Percentiles rank a stretch among this genome's conserved stretches.
Conservation (phyloP, 768 basidiomycete genomes). For the Wakefieldia striispora region DNA sequence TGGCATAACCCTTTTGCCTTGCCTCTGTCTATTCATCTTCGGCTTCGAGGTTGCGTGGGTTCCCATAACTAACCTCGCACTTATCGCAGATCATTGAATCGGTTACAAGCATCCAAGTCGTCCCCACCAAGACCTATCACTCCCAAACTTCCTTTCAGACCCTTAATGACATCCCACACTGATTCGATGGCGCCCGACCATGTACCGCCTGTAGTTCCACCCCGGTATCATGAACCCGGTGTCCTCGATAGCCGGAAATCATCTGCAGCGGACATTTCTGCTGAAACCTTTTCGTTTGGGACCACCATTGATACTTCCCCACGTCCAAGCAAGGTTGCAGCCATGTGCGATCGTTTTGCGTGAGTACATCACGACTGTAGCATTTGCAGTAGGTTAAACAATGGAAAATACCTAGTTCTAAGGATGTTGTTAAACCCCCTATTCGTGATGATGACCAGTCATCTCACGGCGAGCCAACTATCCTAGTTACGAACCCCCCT, state of each 20-base stretch:
- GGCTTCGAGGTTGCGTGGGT: background rate
- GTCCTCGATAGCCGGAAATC: constrained; percentile 6
- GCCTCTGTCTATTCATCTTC: background rate
- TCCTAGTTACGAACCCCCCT: constrained; percentile 24
- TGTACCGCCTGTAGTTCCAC: constrained; percentile 12
- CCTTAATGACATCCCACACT: constrained; percentile 15
- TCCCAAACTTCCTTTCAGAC: constrained; percentile 16
- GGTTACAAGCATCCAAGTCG: constrained; percentile 2
- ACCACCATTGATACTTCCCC: constrained; percentile 4
- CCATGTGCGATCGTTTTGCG: constrained; percentile 36
- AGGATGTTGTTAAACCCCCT: constrained; percentile 22
- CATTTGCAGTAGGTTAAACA: background rate
- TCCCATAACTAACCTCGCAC: background rate
- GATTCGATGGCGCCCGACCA: constrained; percentile 16
- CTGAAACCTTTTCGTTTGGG: background rate
- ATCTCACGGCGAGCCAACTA: constrained; percentile 24
- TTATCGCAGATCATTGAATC: constrained; percentile 3
- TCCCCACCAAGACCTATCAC: constrained; percentile 19
- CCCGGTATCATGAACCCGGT: constrained; percentile 16
- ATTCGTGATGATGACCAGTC: constrained; percentile 14
- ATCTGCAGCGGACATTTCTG: background rate
- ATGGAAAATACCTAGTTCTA: constrained; percentile 1
- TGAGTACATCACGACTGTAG: constrained; percentile 3
- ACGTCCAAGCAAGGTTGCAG: constrained; percentile 32
- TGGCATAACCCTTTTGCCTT: constrained; percentile 8